A percentile compares a stretch with the other conserved stretches of the same genome.
phyloP scores from a whole-genome alignment of 495 filamentous ascomycete species.

The Podospora conica region DNA sequence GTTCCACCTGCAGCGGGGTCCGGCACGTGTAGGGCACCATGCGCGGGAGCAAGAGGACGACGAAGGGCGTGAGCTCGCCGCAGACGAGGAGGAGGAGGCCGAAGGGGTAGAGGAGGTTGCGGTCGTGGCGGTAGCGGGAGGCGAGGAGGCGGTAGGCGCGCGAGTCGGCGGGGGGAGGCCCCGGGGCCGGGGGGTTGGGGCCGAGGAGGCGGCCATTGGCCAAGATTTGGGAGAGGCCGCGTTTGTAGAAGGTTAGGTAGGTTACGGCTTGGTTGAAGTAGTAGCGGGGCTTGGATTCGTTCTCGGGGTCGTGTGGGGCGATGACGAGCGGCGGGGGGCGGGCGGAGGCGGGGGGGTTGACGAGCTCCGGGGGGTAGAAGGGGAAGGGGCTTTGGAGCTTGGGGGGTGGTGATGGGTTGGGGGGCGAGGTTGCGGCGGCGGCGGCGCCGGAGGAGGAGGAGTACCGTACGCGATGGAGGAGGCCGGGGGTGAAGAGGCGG shows the following conservation, averaged over 20 bases:
- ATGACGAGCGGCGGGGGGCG: constrained; percentile 53
- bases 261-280: constrained; percentile 47
- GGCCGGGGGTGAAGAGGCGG: not conserved
- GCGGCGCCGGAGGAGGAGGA: not conserved
- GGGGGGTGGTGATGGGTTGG: not conserved
- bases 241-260: constrained; percentile 79
- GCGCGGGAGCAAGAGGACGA: constrained; percentile 58
- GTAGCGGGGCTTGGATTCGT: constrained; percentile 37
- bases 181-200: constrained; percentile 12
- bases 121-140: constrained; percentile 51
- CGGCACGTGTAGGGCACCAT: constrained; percentile 75
- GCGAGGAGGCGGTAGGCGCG: constrained; percentile 27
- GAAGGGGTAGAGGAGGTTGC: constrained; percentile 70
- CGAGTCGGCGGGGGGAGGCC: constrained; percentile 7
- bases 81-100: constrained; percentile 62
- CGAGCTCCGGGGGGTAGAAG: constrained; percentile 39
- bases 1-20: constrained; percentile 63
- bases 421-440: not conserved
- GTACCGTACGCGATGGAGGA: not conserved
- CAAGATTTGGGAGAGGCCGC: constrained; percentile 64
- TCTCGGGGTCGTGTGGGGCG: constrained; percentile 36
- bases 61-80: constrained; percentile 78
- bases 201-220: constrained; percentile 39
- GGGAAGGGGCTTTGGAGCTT: constrained; percentile 20
- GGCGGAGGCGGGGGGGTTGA: constrained; percentile 56